phyloP scores from a whole-genome alignment of 202 grass and related monocot species.

The Zoysia matrella region DNA sequence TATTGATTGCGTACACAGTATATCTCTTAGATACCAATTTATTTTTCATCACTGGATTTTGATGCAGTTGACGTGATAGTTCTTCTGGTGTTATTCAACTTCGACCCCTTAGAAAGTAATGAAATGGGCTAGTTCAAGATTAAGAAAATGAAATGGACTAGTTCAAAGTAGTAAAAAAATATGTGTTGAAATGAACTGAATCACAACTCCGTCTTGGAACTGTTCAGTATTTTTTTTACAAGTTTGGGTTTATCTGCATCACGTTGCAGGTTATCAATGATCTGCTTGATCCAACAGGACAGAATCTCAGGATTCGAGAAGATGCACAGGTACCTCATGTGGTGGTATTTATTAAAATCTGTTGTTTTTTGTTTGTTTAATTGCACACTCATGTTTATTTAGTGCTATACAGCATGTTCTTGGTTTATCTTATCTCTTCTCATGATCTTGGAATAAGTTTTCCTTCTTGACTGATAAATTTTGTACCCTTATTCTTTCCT shows the following conservation, averaged over 20 bases:
- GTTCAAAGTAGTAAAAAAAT: conserved; percentile 26
- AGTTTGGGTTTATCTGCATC: conserved; percentile 33
- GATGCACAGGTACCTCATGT: conserved; percentile 77
- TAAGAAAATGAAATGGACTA: no score
- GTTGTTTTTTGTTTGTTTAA: background rate
- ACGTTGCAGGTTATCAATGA: conserved; percentile 92
- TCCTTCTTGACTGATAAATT: conserved; percentile 21
- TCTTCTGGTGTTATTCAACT: conserved; percentile 34
- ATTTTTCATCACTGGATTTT: conserved; percentile 14
- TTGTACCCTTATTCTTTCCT: conserved; percentile 37
- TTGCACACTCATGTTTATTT: conserved; percentile 1
- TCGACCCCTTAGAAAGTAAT: conserved; percentile 7
- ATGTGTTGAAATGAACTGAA: conserved; percentile 3
- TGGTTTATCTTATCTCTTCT: conserved; percentile 24
- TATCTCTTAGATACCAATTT: conserved; percentile 20
- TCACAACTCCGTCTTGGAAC: conserved; percentile 1
- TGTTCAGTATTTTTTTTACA: conserved; percentile 17
- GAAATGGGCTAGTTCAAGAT: background rate
- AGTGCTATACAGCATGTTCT: conserved; percentile 10
- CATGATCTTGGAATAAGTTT: conserved; percentile 1
- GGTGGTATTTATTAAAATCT: background rate
- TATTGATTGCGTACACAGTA: conserved; percentile 10
- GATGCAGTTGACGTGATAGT: conserved; percentile 14
- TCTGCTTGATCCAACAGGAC: conserved; percentile 90
- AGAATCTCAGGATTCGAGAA: conserved; percentile 98